phyloP scores from a whole-genome alignment of 352 stramenopile genomes.

The Pythium utonaiense region DNA sequence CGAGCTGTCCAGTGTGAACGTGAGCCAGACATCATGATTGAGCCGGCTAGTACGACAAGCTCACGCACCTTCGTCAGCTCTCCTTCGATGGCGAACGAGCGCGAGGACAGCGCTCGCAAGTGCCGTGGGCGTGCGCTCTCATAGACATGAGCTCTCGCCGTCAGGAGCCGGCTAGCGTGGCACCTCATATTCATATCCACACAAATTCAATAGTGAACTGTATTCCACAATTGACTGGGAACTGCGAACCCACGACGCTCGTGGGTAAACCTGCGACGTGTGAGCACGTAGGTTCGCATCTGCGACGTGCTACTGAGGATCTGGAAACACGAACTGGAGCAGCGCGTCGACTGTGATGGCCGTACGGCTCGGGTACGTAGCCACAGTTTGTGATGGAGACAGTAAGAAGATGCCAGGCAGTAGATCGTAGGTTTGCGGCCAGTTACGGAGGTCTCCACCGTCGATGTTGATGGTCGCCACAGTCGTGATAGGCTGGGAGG shows the following conservation, averaged over 20 bases:
- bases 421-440: conserved; percentile 15
- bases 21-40: not conserved
- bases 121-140: not conserved
- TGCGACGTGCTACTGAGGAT: conserved; percentile 15
- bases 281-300: not conserved
- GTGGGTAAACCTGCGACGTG: not conserved
- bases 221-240: not conserved
- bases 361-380: conserved; percentile 3
- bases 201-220: conserved; percentile 2
- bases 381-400: not conserved
- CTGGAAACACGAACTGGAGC: conserved; percentile 3
- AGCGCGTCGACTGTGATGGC: conserved; percentile 11
- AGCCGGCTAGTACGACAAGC: no score
- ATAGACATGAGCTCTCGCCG: not conserved
- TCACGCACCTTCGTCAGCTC: conserved; percentile 20
- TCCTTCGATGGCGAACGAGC: conserved; percentile 26
- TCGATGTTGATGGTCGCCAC: conserved; percentile 16
- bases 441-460: conserved; percentile 13
- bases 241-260: not conserved
- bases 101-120: conserved; percentile 1
- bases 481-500: not conserved
- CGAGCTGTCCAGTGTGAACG: conserved; percentile 32
- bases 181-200: conserved; percentile 12
- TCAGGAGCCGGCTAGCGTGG: not conserved
- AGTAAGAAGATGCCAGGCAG: conserved; percentile 20